phyloP scores from a whole-genome alignment of 2,329 filamentous ascomycete species.

The Botrytis paeoniae region DNA sequence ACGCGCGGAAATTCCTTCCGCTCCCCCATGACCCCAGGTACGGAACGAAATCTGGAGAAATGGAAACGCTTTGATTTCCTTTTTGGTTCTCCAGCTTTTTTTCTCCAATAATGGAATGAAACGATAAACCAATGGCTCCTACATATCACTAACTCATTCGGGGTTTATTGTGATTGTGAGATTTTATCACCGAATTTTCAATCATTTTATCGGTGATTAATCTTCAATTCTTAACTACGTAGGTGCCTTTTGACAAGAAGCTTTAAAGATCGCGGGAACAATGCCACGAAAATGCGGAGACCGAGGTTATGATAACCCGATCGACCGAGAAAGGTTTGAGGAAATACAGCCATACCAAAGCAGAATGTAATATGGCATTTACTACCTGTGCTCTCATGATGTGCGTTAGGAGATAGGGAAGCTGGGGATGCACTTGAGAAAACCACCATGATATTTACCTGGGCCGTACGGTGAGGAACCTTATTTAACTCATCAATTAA shows the following conservation, averaged over 20 bases:
- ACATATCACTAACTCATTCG: not conserved
- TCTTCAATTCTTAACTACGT: too few species aligned
- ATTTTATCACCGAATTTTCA: not conserved
- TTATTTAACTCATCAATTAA: not conserved
- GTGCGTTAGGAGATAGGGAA: not conserved
- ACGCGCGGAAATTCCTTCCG: conserved; percentile 1
- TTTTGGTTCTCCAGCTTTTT: not conserved
- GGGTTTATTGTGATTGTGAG: not conserved
- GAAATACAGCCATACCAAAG: not conserved
- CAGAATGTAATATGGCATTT: not conserved
- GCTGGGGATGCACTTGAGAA: not conserved
- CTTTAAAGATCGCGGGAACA: not conserved
- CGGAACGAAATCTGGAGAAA: not conserved
- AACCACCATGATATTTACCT: not conserved
- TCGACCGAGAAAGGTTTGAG: not conserved
- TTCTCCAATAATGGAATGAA: not conserved
- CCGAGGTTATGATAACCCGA: not conserved
- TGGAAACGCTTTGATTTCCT: not conserved
- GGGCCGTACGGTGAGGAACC: not conserved
- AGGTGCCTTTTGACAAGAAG: not conserved
- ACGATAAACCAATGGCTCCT: not conserved
- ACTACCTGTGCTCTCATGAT: not conserved
- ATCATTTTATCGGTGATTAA: not conserved
- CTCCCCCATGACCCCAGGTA: not conserved
- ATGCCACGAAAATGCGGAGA: not conserved